Evolutionary conservation across 352 stramenopile genomes (phyloP).

Genomic region (Phytophthora boehmeriae): DNA sequence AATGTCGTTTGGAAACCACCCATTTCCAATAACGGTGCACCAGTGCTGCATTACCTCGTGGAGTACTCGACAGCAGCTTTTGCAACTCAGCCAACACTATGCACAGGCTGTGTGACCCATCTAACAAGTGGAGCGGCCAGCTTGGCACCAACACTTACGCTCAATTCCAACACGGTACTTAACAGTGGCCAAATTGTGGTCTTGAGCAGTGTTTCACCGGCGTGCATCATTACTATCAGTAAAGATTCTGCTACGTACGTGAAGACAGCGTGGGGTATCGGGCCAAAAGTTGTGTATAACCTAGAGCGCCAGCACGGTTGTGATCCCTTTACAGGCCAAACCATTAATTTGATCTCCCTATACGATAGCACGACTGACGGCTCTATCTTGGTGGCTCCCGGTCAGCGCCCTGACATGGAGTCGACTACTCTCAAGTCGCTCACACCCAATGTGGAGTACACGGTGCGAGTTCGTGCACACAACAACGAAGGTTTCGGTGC

Average conservation of each 20-base stretch:
- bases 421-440: constrained; percentile 38
- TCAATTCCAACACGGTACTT: constrained; percentile 41
- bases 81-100: constrained; percentile 37
- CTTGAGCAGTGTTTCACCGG: constrained; percentile 46
- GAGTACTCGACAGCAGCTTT: constrained; percentile 83
- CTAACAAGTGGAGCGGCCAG: constrained; percentile 37
- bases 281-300: constrained; percentile 45
- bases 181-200: constrained; percentile 44
- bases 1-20: constrained; percentile 88
- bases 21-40: constrained; percentile 63
- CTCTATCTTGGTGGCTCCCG: constrained; percentile 39
- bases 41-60: constrained; percentile 78
- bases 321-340: constrained; percentile 49
- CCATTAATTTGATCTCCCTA: constrained; percentile 47
- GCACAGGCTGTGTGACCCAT: constrained; percentile 48
- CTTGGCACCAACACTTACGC: constrained; percentile 32
- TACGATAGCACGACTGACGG: constrained; percentile 51
- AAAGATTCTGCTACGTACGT: constrained; percentile 26
- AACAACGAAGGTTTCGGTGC: constrained; percentile 86
- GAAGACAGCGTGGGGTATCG: constrained; percentile 42
- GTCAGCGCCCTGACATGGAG: neutral
- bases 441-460: constrained; percentile 67
- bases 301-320: constrained; percentile 56
- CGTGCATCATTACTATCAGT: constrained; percentile 60
- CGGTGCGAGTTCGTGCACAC: constrained; percentile 78